A percentile compares a stretch with the other conserved stretches of the same genome.
These are phyloP conservation scores for Tetradesmus lagerheimii DNA, from an alignment of 139 green algal genomes.

Conservation along the genomic window DNA sequence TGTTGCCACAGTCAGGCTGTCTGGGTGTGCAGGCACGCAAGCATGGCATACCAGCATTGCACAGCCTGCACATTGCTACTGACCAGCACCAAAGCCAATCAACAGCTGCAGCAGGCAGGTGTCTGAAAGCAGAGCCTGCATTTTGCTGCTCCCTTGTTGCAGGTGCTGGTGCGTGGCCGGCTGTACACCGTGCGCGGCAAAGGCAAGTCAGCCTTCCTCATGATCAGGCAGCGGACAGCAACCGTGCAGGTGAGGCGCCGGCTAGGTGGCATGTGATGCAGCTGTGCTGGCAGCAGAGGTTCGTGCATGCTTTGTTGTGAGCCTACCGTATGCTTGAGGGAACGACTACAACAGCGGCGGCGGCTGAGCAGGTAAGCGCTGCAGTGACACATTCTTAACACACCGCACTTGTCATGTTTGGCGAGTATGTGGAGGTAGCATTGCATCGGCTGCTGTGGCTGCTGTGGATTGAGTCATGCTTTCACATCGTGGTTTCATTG, in stretches of 20 bases:
- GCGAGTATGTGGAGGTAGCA: neutral
- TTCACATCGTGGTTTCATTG: no score
- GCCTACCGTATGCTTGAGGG: no score
- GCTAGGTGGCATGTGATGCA: neutral
- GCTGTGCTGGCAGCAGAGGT: neutral
- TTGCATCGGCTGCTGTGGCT: no score
- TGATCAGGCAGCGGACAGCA: conserved; percentile 88
- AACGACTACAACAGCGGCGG: no score
- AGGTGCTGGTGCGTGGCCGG: conserved; percentile 84
- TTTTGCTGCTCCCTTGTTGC: neutral
- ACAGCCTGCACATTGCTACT: neutral
- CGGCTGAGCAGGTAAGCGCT: no score
- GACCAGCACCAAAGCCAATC: no score
- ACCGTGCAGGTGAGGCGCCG: conserved; percentile 84
- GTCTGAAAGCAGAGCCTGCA: neutral
- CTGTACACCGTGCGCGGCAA: conserved; percentile 94
- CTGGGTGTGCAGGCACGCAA: neutral
- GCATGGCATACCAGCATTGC: neutral
- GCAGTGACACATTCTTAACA: no score
- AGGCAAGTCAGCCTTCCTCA: conserved; percentile 96
- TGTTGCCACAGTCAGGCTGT: neutral
- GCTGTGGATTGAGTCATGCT: no score
- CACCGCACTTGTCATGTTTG: neutral
- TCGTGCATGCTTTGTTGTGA: no score
- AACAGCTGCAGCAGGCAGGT: neutral